Evolutionary conservation across 148 eudicot genomes (phyloP).

Genomic region (Cornus florida): DNA sequence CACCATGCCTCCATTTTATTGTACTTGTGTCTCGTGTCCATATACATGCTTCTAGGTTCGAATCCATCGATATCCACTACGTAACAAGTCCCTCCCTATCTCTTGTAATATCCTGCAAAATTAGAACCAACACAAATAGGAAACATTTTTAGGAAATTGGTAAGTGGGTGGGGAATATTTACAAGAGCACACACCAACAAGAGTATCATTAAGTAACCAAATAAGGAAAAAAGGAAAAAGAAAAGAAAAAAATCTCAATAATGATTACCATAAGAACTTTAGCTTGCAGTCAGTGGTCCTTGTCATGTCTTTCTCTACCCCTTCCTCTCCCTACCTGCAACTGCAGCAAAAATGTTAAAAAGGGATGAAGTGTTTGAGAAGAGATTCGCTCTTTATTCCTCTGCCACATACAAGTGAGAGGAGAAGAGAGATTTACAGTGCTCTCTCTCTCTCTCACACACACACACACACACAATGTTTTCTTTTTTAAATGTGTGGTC

Average conservation of each 20-base stretch:
- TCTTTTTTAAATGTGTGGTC: constrained; percentile 34
- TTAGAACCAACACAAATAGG: not conserved
- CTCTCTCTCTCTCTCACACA: constrained; percentile 10
- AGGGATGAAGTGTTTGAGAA: constrained; percentile 21
- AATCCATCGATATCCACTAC: too few relatives aligned
- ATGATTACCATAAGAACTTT: constrained; percentile 42
- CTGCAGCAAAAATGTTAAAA: constrained; percentile 19
- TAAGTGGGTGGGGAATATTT: constrained; percentile 30
- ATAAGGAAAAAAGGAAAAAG: constrained; percentile 35
- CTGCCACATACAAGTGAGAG: constrained; percentile 14
- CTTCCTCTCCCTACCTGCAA: constrained; percentile 35
- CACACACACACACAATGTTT: constrained; percentile 17
- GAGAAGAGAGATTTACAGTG: constrained; percentile 20
- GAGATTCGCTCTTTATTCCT: constrained; percentile 36
- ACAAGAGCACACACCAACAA: constrained; percentile 41
- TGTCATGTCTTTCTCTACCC: constrained; percentile 34
- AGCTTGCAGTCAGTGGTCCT: constrained; percentile 29
- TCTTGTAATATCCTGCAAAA: too few relatives aligned
- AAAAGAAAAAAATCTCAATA: constrained; percentile 24
- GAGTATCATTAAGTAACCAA: constrained; percentile 28
- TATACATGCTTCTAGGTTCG: too few relatives aligned
- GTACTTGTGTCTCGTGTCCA: too few relatives aligned
- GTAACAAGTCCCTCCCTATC: too few relatives aligned
- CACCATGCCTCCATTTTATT: too few relatives aligned
- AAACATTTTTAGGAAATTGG: not conserved